Evolutionary conservation across 2,329 filamentous ascomycete species (phyloP), one percentile per base, ranked within the genome.

Genomic region (Stemphylium lycopersici): DNA sequence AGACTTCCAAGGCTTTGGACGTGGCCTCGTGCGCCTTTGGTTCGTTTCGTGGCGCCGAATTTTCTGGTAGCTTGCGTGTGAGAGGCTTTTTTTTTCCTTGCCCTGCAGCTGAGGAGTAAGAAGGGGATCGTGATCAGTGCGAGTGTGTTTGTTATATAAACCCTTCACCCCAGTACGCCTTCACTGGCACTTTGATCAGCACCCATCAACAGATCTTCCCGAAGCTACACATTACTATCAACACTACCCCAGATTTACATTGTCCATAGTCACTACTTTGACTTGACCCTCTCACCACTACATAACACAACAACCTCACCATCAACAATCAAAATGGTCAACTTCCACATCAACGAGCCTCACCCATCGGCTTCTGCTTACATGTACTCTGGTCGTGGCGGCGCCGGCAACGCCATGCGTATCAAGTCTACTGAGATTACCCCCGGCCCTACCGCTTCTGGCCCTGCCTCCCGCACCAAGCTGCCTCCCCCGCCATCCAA

Each of bases 261-360:
- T 20, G 26, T 38, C 49, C 12, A 50, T 45, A 58, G 42, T 60
- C 56, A 39, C 53, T 56, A 49, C 51, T 59, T 59, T 42, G 46
- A 56, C 59, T 56, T 59, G 11, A 57, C 49, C 22, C n/a, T 37
- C 43, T 45, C 36, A 44, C 39, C 26, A 29, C 26, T 3, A 24
- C 12, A 37, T 38, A 60, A 53, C 58, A 55, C 55, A 33, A 56
- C 51, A 51, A 48, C 46, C 54, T 36, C 47, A 41, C 45, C 45
- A 59, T 38, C 44, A 60, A 53, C 51, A 50, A 54, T 31, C 67
- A 73, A 62, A 62, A 76, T 75, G 73, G 62, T 68, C 51, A 67
- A 67, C 70, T 85, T 84, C 78, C 79, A 78, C 66, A 80, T 87
- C 69, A 79, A 83, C 71, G 84, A 87, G 70, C 84, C 85, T 59